These are phyloP conservation scores for Papiliotrema flavescens DNA, from an alignment of 1,284 basidiomycete genomes.

Conservation along the genomic window DNA sequence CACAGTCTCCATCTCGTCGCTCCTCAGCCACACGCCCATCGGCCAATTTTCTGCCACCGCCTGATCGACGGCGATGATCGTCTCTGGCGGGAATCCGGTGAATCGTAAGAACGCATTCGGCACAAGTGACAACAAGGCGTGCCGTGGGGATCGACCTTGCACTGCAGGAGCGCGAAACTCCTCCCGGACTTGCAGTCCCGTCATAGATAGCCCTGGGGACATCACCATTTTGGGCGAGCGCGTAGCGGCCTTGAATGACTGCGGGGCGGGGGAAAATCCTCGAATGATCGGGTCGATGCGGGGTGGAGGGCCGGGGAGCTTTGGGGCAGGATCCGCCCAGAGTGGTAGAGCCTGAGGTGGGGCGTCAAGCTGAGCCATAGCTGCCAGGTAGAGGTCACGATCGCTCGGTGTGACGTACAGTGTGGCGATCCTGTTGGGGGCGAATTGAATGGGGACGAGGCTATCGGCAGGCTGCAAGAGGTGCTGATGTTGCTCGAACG, in stretches of 20 bases:
- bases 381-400: slow-evolving; percentile 39
- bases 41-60: slow-evolving; percentile 23
- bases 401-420: slow-evolving; percentile 38
- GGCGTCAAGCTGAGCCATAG: slow-evolving; percentile 34
- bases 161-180: slow-evolving; percentile 18
- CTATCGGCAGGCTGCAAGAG: neutral
- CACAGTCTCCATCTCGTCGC: slow-evolving; percentile 16
- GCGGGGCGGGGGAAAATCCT: neutral
- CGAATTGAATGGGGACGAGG: slow-evolving; percentile 25
- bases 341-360: slow-evolving; percentile 30
- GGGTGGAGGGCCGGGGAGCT: slow-evolving; percentile 14
- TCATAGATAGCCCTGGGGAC: slow-evolving; percentile 16
- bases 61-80: slow-evolving; percentile 22
- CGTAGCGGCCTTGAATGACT: slow-evolving; percentile 11
- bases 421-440: slow-evolving; percentile 27
- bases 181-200: slow-evolving; percentile 26
- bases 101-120: slow-evolving; percentile 23
- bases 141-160: slow-evolving; percentile 8
- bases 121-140: slow-evolving; percentile 33
- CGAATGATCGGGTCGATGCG: neutral
- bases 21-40: slow-evolving; percentile 18
- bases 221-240: slow-evolving; percentile 32
- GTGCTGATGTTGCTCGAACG: neutral
- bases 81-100: slow-evolving; percentile 25
- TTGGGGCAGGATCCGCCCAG: slow-evolving; percentile 37